Evolutionary conservation across 1,284 basidiomycete species (phyloP).

Genomic region (Melampsora americana): DNA sequence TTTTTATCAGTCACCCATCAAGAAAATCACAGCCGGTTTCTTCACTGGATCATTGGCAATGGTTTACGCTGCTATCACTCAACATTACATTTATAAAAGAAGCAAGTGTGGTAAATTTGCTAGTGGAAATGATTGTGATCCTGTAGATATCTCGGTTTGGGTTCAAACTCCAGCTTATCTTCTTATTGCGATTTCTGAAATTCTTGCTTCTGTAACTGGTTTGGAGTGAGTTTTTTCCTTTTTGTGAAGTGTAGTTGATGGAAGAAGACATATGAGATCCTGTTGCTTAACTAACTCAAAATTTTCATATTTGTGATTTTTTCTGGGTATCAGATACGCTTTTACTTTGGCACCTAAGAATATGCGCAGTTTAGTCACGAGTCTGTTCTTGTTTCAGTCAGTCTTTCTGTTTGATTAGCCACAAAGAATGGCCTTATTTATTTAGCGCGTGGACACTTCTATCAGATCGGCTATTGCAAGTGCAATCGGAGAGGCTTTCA

Average conservation of each 20-base stretch:
- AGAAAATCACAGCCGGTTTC: constrained; percentile 68
- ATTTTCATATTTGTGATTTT: constrained; percentile 51
- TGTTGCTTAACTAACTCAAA: not conserved
- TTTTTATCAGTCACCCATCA: constrained; percentile 60
- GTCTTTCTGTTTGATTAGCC: not conserved
- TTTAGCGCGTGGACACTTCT: not conserved
- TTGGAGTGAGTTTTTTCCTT: constrained; percentile 75
- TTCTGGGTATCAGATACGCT: constrained; percentile 36
- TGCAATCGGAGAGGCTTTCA: constrained; percentile 43
- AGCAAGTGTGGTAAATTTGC: constrained; percentile 65
- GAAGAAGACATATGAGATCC: no score
- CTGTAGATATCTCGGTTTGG: constrained; percentile 61
- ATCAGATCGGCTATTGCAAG: constrained; percentile 32
- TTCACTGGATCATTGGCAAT: constrained; percentile 61
- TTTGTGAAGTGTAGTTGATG: not conserved
- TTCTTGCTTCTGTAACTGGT: constrained; percentile 76
- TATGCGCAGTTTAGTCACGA: constrained; percentile 75
- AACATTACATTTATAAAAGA: constrained; percentile 68
- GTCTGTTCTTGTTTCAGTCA: constrained; percentile 53
- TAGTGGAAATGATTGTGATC: constrained; percentile 66
- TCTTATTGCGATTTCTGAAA: constrained; percentile 60
- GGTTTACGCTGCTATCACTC: constrained; percentile 65
- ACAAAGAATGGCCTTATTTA: not conserved
- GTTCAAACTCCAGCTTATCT: constrained; percentile 49
- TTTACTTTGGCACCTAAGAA: constrained; percentile 62